Evolutionary conservation across 441 rosid species (phyloP).

Genomic region (Gossypium schwendimanii): DNA sequence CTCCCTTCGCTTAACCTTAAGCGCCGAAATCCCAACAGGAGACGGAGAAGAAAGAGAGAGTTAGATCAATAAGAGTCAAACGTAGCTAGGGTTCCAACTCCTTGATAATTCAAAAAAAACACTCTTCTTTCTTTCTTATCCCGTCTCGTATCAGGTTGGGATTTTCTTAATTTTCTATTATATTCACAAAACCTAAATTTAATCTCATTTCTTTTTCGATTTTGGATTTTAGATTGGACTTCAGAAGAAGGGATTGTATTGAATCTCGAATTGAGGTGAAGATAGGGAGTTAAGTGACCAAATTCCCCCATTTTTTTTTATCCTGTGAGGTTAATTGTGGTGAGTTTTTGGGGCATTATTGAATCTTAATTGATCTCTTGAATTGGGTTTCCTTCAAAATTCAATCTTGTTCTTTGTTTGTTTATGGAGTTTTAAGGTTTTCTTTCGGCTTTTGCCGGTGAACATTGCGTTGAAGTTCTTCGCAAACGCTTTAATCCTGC

Average conservation of each 20-base stretch:
- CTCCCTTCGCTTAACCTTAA: background rate
- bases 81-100: constrained; percentile 1
- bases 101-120: constrained; percentile 8
- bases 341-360: constrained; percentile 13
- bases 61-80: background rate
- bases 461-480: constrained; percentile 13
- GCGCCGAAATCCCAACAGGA: background rate
- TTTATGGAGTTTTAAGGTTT: constrained; percentile 25
- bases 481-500: constrained; percentile 1
- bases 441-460: constrained; percentile 13
- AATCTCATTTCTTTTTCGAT: background rate
- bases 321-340: constrained; percentile 16
- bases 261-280: constrained; percentile 19
- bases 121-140: constrained; percentile 2
- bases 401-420: constrained; percentile 12
- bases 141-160: constrained; percentile 23
- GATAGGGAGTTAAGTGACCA: constrained; percentile 1
- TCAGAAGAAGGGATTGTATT: constrained; percentile 11
- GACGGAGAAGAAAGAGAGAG: background rate
- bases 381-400: constrained; percentile 24
- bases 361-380: constrained; percentile 21
- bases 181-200: constrained; percentile 21
- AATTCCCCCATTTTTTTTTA: constrained; percentile 3
- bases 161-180: background rate
- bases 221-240: constrained; percentile 9